phyloP scores from a whole-genome alignment of 441 rosid genomes.

The Jatropha podagrica region DNA sequence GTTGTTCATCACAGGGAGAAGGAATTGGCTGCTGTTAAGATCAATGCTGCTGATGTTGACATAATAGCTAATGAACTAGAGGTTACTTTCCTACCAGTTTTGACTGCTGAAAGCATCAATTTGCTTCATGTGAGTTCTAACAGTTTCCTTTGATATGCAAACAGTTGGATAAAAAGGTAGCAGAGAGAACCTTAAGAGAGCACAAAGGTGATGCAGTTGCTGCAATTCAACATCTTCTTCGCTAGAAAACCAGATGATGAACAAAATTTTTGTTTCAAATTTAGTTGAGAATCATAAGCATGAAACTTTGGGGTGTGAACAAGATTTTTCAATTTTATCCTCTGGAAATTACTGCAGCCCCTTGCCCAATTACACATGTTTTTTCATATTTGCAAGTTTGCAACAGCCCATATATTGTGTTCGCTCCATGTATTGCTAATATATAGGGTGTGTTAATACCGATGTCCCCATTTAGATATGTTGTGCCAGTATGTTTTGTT shows the following conservation, averaged over 20 bases:
- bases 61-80: conserved; percentile 87
- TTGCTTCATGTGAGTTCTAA: conserved; percentile 17
- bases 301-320: neutral
- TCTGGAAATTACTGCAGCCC: neutral
- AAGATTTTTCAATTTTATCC: neutral
- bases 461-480: neutral
- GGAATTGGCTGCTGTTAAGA: conserved; percentile 95
- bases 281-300: conserved; percentile 9
- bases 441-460: neutral
- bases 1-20: conserved; percentile 60
- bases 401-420: neutral
- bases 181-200: conserved; percentile 90
- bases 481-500: neutral
- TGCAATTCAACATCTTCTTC: conserved; percentile 80
- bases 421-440: neutral
- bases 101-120: neutral
- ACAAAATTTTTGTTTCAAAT: neutral
- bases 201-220: conserved; percentile 96
- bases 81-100: conserved; percentile 40
- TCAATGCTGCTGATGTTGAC: conserved; percentile 84
- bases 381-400: neutral
- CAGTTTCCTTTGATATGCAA: conserved; percentile 16
- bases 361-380: neutral
- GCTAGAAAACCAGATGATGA: conserved; percentile 24
- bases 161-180: conserved; percentile 86